Evolutionary conservation across 2,329 filamentous ascomycete genomes (phyloP).

Genomic region (Tolypocladium ophioglossoides): DNA sequence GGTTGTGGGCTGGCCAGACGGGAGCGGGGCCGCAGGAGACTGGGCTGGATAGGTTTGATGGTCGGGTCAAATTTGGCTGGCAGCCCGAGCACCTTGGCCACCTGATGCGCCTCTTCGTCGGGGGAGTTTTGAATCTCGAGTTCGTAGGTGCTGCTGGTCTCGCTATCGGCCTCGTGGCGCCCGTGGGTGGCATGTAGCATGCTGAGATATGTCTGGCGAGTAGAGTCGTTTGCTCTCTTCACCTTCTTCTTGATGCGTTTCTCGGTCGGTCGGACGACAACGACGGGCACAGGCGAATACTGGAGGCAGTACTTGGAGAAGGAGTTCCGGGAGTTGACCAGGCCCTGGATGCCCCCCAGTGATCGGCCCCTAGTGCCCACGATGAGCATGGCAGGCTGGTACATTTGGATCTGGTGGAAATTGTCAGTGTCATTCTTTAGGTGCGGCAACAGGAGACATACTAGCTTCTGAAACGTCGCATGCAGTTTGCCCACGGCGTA

Average conservation of each 20-base stretch:
- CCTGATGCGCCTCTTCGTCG: conserved; percentile 54
- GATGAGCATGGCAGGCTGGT: conserved; percentile 83
- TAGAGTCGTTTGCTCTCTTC: conserved; percentile 70
- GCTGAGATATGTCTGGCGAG: conserved; percentile 63
- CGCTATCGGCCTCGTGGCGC: conserved; percentile 47
- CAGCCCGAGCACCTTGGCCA: conserved; percentile 51
- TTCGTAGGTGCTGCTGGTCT: conserved; percentile 40
- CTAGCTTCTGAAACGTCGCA: conserved; percentile 82
- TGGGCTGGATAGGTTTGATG: conserved; percentile 41
- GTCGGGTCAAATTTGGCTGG: conserved; percentile 54
- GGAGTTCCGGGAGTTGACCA: conserved; percentile 67
- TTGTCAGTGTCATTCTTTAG: not conserved
- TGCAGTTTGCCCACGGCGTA: conserved; percentile 85
- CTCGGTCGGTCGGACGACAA: conserved; percentile 78
- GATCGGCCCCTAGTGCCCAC: conserved; percentile 82
- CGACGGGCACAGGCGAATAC: conserved; percentile 85
- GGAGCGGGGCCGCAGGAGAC: conserved; percentile 9
- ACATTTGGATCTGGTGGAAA: conserved; percentile 64
- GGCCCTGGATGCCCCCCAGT: conserved; percentile 73
- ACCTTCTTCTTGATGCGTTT: conserved; percentile 85
- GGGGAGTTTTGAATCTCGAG: conserved; percentile 43
- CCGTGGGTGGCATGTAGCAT: conserved; percentile 58
- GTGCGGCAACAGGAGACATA: conserved; percentile 29
- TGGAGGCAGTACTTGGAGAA: conserved; percentile 94
- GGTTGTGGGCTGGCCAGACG: conserved; percentile 8